Conservation (phyloP, 2,329 filamentous ascomycete species). For the Alternaria ethzedia region DNA sequence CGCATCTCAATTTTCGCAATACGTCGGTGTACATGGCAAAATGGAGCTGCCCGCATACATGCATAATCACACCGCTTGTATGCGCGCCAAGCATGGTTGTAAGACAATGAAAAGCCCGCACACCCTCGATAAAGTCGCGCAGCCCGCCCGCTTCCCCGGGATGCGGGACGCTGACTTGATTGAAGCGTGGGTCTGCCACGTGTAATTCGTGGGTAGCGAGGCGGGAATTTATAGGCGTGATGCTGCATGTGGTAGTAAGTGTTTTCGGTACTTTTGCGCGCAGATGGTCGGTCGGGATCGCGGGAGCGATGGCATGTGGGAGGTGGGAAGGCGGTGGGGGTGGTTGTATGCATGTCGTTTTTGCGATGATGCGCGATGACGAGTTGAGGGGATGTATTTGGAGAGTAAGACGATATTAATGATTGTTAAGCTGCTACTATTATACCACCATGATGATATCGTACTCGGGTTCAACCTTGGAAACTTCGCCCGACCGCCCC, state of each 20-base stretch:
- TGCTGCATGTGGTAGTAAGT: not conserved
- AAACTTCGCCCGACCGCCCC: not conserved
- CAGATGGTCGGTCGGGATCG: not conserved
- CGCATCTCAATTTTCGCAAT: not conserved
- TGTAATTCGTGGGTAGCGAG: slow-evolving; percentile 10
- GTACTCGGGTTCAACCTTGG: not conserved
- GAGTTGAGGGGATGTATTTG: not conserved
- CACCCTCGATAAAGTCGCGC: not conserved
- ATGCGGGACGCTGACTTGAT: slow-evolving; percentile 24
- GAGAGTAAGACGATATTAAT: not conserved
- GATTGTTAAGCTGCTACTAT: not conserved
- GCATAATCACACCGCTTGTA: slow-evolving; percentile 40
- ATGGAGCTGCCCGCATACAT: slow-evolving; percentile 24
- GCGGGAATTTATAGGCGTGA: not conserved
- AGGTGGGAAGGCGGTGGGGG: not conserved
- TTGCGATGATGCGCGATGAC: not conserved
- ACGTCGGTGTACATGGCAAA: not conserved
- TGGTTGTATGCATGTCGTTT: not conserved
- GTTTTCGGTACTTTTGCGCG: not conserved
- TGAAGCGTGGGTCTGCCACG: slow-evolving; percentile 18
- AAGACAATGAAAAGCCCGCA: not conserved
- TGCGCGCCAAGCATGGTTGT: slow-evolving; percentile 18
- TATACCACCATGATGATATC: not conserved
- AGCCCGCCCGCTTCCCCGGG: slow-evolving; percentile 27
- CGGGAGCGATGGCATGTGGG: not conserved